phyloP scores from a whole-genome alignment of 306 rosid species.

The Fragaria iinumae region DNA sequence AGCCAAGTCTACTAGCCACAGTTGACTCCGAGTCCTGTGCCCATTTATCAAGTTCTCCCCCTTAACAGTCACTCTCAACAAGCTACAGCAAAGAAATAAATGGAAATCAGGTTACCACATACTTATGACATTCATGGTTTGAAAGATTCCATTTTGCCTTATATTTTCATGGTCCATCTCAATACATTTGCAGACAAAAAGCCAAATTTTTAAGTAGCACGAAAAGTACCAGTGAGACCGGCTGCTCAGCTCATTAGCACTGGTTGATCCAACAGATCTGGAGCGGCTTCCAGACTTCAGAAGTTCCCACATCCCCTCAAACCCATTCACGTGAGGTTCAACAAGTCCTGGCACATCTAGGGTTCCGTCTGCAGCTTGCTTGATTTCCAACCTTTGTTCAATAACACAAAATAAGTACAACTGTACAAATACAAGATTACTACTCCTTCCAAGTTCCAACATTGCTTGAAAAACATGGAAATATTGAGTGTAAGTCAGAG shows the following conservation, averaged over 20 bases:
- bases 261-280: conserved; percentile 96
- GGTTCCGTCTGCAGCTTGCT: conserved; percentile 92
- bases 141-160: not conserved
- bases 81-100: conserved; percentile 45
- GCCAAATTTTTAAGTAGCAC: not conserved
- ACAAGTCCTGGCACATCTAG: conserved; percentile 96
- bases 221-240: conserved; percentile 87
- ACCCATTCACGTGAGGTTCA: conserved; percentile 67
- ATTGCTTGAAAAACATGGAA: not conserved
- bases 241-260: conserved; percentile 93
- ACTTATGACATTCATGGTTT: not conserved
- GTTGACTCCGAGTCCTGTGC: conserved; percentile 80
- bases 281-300: conserved; percentile 74
- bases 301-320: conserved; percentile 77
- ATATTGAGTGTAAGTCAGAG: not conserved
- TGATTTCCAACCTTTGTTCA: conserved; percentile 75
- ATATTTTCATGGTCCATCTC: not conserved
- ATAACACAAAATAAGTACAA: conserved; percentile 14
- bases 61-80: conserved; percentile 77
- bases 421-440: not conserved
- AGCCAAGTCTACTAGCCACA: conserved; percentile 98
- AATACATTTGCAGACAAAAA: not conserved
- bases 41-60: conserved; percentile 79
- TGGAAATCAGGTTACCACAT: not conserved
- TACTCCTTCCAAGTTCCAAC: not conserved